These are phyloP conservation scores for Wallacemonas sp. DNA, from an alignment of 208 protist species.

Conservation along the genomic window DNA sequence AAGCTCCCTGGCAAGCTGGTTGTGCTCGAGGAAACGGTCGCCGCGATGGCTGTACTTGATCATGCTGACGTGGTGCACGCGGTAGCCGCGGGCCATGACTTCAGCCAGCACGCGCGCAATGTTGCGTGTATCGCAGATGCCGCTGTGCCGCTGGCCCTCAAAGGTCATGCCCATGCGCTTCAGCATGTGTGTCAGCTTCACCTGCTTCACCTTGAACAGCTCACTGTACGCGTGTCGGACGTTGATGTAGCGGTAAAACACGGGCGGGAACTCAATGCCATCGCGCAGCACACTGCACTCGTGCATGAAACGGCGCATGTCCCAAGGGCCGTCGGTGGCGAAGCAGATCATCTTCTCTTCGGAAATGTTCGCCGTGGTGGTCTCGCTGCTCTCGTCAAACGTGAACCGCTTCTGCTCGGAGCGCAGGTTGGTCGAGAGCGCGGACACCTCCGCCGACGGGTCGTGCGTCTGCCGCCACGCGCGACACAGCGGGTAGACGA, in stretches of 20 bases:
- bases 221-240: constrained; percentile 73
- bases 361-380: constrained; percentile 12
- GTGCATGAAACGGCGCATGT: constrained; percentile 92
- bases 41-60: constrained; percentile 67
- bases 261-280: constrained; percentile 68
- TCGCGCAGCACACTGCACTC: constrained; percentile 84
- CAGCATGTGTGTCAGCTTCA: constrained; percentile 88
- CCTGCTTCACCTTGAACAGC: constrained; percentile 53
- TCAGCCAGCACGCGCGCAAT: constrained; percentile 86
- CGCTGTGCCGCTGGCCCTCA: constrained; percentile 85
- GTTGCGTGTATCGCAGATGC: constrained; percentile 90
- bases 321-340: constrained; percentile 89
- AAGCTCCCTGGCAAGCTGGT: constrained; percentile 47
- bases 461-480: constrained; percentile 37
- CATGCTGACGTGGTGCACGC: constrained; percentile 67
- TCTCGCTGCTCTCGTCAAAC: constrained; percentile 47
- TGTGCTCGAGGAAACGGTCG: constrained; percentile 31
- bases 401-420: constrained; percentile 56
- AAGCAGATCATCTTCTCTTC: constrained; percentile 82
- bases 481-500: constrained; percentile 74
- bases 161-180: constrained; percentile 67
- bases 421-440: constrained; percentile 48
- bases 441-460: background rate
- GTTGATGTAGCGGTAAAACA: constrained; percentile 93
- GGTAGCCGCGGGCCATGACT: constrained; percentile 76